These are phyloP conservation scores for Porcisia hertigi DNA, from an alignment of 208 protist genomes.

Conservation along the genomic window DNA sequence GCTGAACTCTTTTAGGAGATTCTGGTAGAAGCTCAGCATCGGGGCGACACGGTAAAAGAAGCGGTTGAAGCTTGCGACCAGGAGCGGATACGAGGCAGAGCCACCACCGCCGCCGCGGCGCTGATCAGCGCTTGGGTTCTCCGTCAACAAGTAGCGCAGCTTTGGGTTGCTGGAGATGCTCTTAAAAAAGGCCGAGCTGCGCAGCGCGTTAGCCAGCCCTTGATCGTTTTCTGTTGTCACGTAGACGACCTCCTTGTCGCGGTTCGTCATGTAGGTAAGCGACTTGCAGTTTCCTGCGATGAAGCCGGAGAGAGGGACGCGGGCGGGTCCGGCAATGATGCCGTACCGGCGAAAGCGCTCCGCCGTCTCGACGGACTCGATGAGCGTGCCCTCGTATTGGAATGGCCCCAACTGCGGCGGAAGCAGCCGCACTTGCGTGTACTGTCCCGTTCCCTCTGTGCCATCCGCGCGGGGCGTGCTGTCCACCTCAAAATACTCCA, in stretches of 20 bases:
- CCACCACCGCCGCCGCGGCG: conserved; percentile 5
- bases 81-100: conserved; percentile 11
- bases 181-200: conserved; percentile 52
- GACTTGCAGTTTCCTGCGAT: conserved; percentile 68
- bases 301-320: conserved; percentile 59
- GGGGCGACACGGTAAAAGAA: conserved; percentile 79
- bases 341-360: conserved; percentile 68
- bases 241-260: conserved; percentile 58
- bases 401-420: conserved; percentile 71
- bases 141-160: conserved; percentile 53
- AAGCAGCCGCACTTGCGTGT: conserved; percentile 69
- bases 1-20: conserved; percentile 50
- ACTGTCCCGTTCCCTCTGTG: conserved; percentile 35
- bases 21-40: conserved; percentile 76
- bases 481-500: conserved; percentile 50
- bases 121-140: not conserved
- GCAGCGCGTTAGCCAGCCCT: conserved; percentile 41
- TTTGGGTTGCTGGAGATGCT: conserved; percentile 52
- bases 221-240: conserved; percentile 67
- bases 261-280: conserved; percentile 64
- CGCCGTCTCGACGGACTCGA: conserved; percentile 71
- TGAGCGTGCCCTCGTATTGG: conserved; percentile 73
- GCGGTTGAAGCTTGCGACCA: conserved; percentile 78
- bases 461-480: conserved; percentile 23
- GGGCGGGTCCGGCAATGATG: conserved; percentile 66